These are phyloP conservation scores for Termitomyces sp. DNA, from an alignment of 768 basidiomycete species.

Conservation along the genomic window DNA sequence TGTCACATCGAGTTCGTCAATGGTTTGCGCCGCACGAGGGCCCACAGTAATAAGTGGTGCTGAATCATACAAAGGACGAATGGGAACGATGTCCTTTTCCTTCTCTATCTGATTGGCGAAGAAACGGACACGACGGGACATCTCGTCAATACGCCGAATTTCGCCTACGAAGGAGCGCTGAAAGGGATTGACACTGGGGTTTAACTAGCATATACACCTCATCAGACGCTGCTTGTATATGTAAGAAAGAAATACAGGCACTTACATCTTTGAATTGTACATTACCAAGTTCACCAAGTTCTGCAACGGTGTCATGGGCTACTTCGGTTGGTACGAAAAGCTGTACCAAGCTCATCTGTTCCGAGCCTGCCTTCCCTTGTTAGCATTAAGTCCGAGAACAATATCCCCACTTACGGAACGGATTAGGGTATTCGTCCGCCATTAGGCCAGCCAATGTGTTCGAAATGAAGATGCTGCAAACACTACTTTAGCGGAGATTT, in stretches of 20 bases:
- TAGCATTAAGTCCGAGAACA: background rate
- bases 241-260: background rate
- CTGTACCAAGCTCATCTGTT: constrained; percentile 97
- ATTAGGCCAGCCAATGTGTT: constrained; percentile 35
- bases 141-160: constrained; percentile 93
- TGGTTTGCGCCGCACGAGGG: constrained; percentile 87
- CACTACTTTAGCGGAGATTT: background rate
- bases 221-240: constrained; percentile 1
- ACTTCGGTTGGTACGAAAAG: constrained; percentile 97
- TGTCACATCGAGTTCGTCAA: constrained; percentile 90
- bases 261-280: constrained; percentile 95
- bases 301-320: constrained; percentile 93
- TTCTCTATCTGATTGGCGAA: constrained; percentile 84
- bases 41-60: constrained; percentile 86
- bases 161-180: constrained; percentile 98
- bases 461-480: background rate
- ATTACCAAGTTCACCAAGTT: constrained; percentile 92
- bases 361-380: constrained; percentile 65
- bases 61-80: constrained; percentile 84
- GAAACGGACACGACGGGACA: constrained; percentile 92
- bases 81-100: constrained; percentile 77
- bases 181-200: constrained; percentile 93
- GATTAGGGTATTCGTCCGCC: constrained; percentile 79
- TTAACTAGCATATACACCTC: constrained; percentile 54
- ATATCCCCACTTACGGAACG: constrained; percentile 63